Conservation (phyloP, 2,329 filamentous ascomycete genomes). For the Ophiostoma montium region DNA sequence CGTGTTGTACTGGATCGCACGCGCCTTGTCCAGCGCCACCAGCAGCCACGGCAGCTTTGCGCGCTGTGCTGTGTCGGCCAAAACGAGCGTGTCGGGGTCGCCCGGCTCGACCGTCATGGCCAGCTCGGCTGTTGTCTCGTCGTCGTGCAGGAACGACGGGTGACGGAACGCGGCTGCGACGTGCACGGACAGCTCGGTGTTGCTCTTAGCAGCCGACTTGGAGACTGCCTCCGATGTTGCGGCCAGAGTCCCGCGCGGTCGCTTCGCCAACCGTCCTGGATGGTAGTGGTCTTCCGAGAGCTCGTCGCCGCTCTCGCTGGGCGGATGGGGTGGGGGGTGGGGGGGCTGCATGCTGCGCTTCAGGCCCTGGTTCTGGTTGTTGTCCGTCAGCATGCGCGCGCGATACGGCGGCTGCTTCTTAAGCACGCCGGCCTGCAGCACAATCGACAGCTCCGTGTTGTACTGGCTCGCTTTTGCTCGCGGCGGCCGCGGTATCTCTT, state of each 20-base stretch:
- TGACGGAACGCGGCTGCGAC: neutral
- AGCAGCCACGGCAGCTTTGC: neutral
- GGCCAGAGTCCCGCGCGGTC: no score
- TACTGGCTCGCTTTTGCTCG: neutral
- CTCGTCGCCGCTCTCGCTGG: constrained; percentile 1
- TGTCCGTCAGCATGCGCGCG: neutral
- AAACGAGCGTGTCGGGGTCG: neutral
- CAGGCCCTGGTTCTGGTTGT: neutral
- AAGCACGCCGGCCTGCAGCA: neutral
- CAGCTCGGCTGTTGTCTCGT: no score
- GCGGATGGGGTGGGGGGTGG: neutral
- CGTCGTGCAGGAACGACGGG: neutral
- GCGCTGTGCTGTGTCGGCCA: neutral
- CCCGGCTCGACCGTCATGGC: neutral
- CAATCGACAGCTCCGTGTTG: neutral
- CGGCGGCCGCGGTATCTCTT: neutral
- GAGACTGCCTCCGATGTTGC: neutral
- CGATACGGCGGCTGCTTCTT: neutral
- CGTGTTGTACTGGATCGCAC: constrained; percentile 13
- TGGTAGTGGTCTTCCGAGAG: neutral
- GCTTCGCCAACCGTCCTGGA: neutral
- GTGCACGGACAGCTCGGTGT: neutral
- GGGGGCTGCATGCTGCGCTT: no score
- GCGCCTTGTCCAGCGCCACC: constrained; percentile 6
- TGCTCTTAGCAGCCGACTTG: neutral